Conservation (phyloP, 352 stramenopile species). For the Aphanomyces invadans region DNA sequence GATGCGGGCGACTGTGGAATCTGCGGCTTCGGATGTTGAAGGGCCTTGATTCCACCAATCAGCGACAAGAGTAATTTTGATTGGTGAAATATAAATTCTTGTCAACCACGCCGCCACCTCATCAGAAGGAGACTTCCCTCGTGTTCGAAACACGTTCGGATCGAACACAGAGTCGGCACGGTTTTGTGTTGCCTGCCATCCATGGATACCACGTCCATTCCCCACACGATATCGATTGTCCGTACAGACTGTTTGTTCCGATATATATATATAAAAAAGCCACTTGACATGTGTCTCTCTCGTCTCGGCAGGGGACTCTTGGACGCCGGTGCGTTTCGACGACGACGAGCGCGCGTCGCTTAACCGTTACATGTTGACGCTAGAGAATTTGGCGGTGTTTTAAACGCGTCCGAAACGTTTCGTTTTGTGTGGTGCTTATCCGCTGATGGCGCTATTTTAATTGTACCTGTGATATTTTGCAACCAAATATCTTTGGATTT, state of each 20-base stretch:
- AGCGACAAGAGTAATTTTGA: neutral
- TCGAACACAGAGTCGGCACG: too few relatives aligned
- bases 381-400: neutral
- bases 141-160: neutral
- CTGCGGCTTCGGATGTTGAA: neutral
- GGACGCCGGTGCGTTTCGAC: neutral
- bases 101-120: neutral
- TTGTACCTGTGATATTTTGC: neutral
- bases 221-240: neutral
- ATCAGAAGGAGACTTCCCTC: neutral
- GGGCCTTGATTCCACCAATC: neutral
- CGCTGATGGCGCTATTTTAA: neutral
- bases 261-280: too few relatives aligned
- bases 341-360: neutral
- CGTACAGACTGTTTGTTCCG: neutral
- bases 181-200: too few relatives aligned
- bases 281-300: neutral
- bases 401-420: neutral
- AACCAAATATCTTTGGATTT: neutral
- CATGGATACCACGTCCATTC: too few relatives aligned
- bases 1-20: too few relatives aligned
- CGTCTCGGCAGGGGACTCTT: neutral
- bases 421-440: slow-evolving; percentile 9
- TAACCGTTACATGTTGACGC: neutral
- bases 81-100: neutral